Percentiles rank a stretch among this genome's conserved stretches.
phyloP scores from a whole-genome alignment of 2,329 filamentous ascomycete genomes.

The Hypomyces perniciosus region DNA sequence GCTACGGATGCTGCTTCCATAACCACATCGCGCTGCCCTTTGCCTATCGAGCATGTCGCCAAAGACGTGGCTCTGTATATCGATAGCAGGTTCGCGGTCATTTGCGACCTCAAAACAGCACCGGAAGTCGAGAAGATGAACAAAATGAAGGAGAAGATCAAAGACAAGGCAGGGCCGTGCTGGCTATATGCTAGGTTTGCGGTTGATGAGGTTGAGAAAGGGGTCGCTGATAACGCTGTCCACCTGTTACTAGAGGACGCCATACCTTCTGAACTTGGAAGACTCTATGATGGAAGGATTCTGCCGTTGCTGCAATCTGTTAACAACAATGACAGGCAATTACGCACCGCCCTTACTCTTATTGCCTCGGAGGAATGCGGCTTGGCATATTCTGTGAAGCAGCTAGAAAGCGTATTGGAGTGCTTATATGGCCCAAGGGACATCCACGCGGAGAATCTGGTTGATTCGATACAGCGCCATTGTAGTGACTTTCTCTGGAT shows the following conservation, averaged over 20 bases:
- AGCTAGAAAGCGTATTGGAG: slow-evolving; percentile 6
- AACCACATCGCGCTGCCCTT: slow-evolving; percentile 3
- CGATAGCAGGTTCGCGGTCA: slow-evolving; percentile 3
- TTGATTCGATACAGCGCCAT: slow-evolving; percentile 1
- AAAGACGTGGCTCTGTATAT: slow-evolving; percentile 7
- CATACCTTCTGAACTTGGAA: slow-evolving; percentile 11
- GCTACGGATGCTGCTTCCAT: slow-evolving; percentile 1
- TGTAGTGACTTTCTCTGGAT: slow-evolving; percentile 11
- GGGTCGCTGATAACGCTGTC: background rate
- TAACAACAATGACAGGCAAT: slow-evolving; percentile 10
- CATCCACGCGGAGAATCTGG: background rate
- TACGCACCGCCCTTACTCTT: slow-evolving; percentile 6
- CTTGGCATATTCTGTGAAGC: slow-evolving; percentile 2
- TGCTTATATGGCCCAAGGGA: slow-evolving; percentile 7
- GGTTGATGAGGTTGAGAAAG: slow-evolving; percentile 9
- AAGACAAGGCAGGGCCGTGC: slow-evolving; percentile 9
- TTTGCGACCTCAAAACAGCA: background rate
- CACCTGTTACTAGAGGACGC: background rate
- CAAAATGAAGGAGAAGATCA: slow-evolving; percentile 9
- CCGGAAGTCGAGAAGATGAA: background rate
- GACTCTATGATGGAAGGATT: slow-evolving; percentile 15
- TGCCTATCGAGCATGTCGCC: background rate
- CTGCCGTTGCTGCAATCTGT: slow-evolving; percentile 17
- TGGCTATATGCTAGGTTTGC: slow-evolving; percentile 16
- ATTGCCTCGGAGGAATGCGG: slow-evolving; percentile 7